Evolutionary conservation across 2,329 filamentous ascomycete species (phyloP), one percentile per base, ranked within the genome.

Genomic region (Dactylonectria macrodidyma): DNA sequence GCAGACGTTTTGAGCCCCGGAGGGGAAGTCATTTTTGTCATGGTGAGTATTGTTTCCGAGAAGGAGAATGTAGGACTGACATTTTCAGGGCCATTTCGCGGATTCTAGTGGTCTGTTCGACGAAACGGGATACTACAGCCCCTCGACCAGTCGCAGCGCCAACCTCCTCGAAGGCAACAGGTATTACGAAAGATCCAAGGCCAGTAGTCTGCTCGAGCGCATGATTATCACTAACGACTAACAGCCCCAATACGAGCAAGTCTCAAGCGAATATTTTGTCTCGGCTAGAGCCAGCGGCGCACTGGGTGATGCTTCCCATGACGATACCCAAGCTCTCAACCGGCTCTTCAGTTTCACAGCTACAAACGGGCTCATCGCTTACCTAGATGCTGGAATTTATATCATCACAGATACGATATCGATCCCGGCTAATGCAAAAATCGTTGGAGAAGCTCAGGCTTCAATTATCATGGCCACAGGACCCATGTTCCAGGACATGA

Each of bases 131-230:
- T 75, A 72, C 50, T 77, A 74, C 50, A 66, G 67, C 1, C 24
- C 71, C 10, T 57, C 72, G 5, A 56, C 58, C 4, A 38, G 55
- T 34, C 67, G 76, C 11, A 77, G 69, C 52, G 36, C 44, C 9
- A 72, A 75, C 9, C 88, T 95, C 2, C 82, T 92, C 2, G 82
- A 86, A 51, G 80, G 81, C 14, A 77, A 77, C 16, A 81, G 84
- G 26, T 90, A 93, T 78, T 95, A 93, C 77, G 90, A 93, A 75
- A 89, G 91, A 19, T 92, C 92, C 72, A 94, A 93, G 73, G 76
- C 74, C 22, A 24, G 73, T 54, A 22, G 14, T 3, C 4, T 30
- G 3, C 10, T 14, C 6, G 1, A 8, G 8, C 7, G 14, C 5
- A 38, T 51, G 9, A 44, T 9, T 26, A 26, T 2, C 34, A n/a